Base-by-base conservation (phyloP, 345 rosid genomes). In the Camelina sativa region DNA sequence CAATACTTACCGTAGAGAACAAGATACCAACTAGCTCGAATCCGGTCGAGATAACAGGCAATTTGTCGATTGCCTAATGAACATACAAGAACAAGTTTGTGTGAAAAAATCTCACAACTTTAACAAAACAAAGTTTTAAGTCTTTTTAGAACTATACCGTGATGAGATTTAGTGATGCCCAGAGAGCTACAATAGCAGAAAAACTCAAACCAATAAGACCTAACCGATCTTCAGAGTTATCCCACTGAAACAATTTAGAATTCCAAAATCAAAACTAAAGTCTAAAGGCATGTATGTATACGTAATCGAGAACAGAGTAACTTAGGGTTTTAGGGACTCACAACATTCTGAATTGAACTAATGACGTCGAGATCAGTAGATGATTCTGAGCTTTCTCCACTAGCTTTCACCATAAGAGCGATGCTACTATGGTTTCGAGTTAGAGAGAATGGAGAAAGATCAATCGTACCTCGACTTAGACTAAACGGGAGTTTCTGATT, bases 11-110 rank as follows among this genome's bases (percentile, higher is more conserved):
- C 25, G 84, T 16, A 11, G 97, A 94, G 73, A 80, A 86, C 65
- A 91, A 78, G 67, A 94, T 87, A 69, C 98, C 98, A 46, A 90
- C 57, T 64, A 94, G 68, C 78, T 94, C 98, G 6, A 94, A 72
- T 12, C 73, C 76, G 47, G 75, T 80, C 4, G 98, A 93, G 67
- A 91, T 43, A n/a, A 91, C 41, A 3, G 96, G 97, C 79, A 90
- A 70, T 80, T 86, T 94, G 76, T 94, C 97, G 71, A 94, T 74
- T 52, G 93, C 78, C 98, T 88, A 71, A 76, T 40, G 13, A 77
- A 34, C 37, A 7, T 30, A 52, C 37, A 55, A 47, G 20, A 70
- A 60, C 44, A 66, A 58, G 11, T n/a, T 62, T 40, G 56, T 20
- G 3, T n/a, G 41, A 47, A 37, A 30, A 30, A 59, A 32, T 11